Evolutionary conservation across 108 stramenopile species (phyloP).

Genomic region (Pseudonitzschia delicatissima): DNA sequence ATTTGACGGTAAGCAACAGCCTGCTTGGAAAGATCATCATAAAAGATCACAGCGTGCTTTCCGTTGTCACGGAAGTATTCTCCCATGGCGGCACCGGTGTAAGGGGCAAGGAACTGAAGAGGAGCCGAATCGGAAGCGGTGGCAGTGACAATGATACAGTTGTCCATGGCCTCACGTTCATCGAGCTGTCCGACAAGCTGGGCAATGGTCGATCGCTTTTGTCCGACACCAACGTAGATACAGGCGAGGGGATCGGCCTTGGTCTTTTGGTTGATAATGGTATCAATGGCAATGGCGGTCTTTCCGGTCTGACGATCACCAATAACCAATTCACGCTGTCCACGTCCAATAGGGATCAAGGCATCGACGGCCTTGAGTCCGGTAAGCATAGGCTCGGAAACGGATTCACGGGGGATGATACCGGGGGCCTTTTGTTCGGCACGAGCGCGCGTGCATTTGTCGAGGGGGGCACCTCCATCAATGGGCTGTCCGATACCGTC

Average conservation of each 20-base stretch:
- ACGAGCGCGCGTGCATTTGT: slow-evolving; percentile 94
- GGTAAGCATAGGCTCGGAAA: slow-evolving; percentile 99
- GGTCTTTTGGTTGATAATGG: slow-evolving; percentile 99
- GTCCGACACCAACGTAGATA: slow-evolving; percentile 99
- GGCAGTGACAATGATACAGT: slow-evolving; percentile 98
- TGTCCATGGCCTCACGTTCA: slow-evolving; percentile 94
- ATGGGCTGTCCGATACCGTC: slow-evolving; percentile 99
- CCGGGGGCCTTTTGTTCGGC: slow-evolving; percentile 99
- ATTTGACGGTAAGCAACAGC: slow-evolving; percentile 99
- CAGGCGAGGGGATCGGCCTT: slow-evolving; percentile 98
- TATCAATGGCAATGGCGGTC: slow-evolving; percentile 99
- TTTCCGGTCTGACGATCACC: slow-evolving; percentile 99
- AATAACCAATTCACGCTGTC: slow-evolving; percentile 97
- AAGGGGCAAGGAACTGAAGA: slow-evolving; percentile 99
- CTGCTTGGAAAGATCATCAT: slow-evolving; percentile 99
- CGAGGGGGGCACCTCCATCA: slow-evolving; percentile 94
- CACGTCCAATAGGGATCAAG: slow-evolving; percentile 99
- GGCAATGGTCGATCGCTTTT: slow-evolving; percentile 99
- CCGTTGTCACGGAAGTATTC: slow-evolving; percentile 99
- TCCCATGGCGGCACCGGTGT: slow-evolving; percentile 98
- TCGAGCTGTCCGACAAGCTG: slow-evolving; percentile 99
- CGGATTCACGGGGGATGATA: slow-evolving; percentile 99
- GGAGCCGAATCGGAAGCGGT: slow-evolving; percentile 99
- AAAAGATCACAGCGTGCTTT: slow-evolving; percentile 99
- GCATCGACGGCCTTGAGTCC: slow-evolving; percentile 99